Evolutionary conservation across 148 eudicot genomes (phyloP), one percentile per base, ranked within the genome.

Genomic region (Diospyros lotus): DNA sequence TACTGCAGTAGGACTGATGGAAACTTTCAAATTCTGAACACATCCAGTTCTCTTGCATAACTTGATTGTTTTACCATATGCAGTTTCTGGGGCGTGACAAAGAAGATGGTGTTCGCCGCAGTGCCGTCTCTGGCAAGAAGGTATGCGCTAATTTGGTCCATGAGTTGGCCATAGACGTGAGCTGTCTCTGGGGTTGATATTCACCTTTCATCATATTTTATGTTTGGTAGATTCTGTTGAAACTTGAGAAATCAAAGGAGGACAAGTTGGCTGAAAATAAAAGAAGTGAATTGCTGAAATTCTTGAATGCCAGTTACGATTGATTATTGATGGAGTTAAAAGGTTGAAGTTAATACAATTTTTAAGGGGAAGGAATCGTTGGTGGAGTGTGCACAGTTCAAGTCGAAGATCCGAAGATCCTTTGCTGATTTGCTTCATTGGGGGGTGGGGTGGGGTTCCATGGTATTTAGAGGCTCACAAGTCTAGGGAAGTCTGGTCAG

Each of bases 91-190:
- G 96, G 55, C 89, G 87, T 28, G 88, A 87, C 78, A 90, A 92
- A 79, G 93, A 92, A 65, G 96, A 90, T 55, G 84, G 89, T 81
- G 96, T 85, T 56, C 96, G 97, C 42, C 92, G 97, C 60, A 94
- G 97, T 83, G 98, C 82, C 55, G 96, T 94, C 40, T 94, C 97
- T 64, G 98, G 98, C 58, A 92, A 94, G 82, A 94, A 94, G 97
- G 98, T 94, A 67, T 51, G 64, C 52, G 15, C 51, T 3, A 11
- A 40, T 60, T 76, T 74, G 12, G 8, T 74, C 15, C 18, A 74
- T 3, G 7, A 74, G 7, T 63, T 17, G 6, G 48, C 46, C 59
- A 62, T 52, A 7, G 38, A 44, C 28, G 12, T 1, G 58, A 39
- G 28, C 28, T 28, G 28, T 28, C 28, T 28, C 28, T 28, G 28